A percentile compares a stretch with the other conserved stretches of the same genome.
phyloP scores from a whole-genome alignment of 2,329 filamentous ascomycete genomes.

The Calonectria crousiana region DNA sequence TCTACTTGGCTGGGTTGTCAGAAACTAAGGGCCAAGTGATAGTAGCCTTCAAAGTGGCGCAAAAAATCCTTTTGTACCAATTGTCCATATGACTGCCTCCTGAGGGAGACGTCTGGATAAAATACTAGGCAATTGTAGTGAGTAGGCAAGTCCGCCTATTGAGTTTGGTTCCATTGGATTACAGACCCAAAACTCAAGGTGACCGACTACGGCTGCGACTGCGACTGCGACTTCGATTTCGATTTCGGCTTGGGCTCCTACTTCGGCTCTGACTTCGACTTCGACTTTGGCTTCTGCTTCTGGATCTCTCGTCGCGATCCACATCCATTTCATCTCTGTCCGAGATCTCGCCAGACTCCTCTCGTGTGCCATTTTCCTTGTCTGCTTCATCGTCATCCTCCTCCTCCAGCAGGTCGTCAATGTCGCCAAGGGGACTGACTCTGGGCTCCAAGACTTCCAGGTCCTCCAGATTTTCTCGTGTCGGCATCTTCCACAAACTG shows the following conservation, averaged over 20 bases:
- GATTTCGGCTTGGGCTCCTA: slow-evolving; percentile 18
- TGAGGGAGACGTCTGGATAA: background rate
- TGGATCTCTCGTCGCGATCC: slow-evolving; percentile 47
- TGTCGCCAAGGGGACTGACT: slow-evolving; percentile 83
- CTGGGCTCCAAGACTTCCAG: slow-evolving; percentile 88
- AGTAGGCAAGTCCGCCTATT: background rate
- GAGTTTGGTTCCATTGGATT: background rate
- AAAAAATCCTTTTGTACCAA: too few species aligned
- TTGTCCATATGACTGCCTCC: background rate
- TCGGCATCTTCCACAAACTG: slow-evolving; percentile 91
- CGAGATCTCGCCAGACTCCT: slow-evolving; percentile 56
- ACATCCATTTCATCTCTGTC: slow-evolving; percentile 56
- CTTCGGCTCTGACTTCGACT: slow-evolving; percentile 38
- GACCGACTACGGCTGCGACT: slow-evolving; percentile 43
- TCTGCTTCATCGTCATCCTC: slow-evolving; percentile 68
- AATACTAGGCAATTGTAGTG: background rate
- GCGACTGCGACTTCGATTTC: slow-evolving; percentile 28
- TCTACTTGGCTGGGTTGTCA: too few species aligned
- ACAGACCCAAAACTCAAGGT: slow-evolving; percentile 33
- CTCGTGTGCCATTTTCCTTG: slow-evolving; percentile 46
- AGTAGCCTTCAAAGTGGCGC: background rate
- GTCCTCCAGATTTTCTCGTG: slow-evolving; percentile 86
- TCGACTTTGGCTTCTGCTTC: slow-evolving; percentile 27
- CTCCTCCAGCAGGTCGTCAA: slow-evolving; percentile 77
- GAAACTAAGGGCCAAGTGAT: background rate